Evolutionary conservation across 805 yeast species (phyloP).

Genomic region (Kodamaea lidongshanica): DNA sequence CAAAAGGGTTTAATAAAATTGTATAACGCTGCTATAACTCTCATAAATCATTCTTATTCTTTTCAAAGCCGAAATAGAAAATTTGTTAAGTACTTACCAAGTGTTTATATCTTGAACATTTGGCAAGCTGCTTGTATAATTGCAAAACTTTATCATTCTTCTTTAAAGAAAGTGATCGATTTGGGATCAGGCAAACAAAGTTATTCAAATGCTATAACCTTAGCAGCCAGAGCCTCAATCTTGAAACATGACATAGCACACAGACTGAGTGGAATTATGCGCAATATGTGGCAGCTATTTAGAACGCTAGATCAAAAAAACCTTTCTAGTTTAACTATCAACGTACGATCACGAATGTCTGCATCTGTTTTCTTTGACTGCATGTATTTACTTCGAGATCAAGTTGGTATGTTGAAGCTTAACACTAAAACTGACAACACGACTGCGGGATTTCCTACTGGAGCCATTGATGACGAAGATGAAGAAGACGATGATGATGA

Average conservation of each 20-base stretch:
- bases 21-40: slow-evolving; percentile 71
- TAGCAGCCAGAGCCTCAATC: slow-evolving; percentile 75
- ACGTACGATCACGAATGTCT: slow-evolving; percentile 78
- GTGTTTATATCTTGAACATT: slow-evolving; percentile 69
- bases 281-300: slow-evolving; percentile 87
- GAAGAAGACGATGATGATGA: slow-evolving; percentile 13
- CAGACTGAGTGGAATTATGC: slow-evolving; percentile 89
- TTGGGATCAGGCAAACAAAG: slow-evolving; percentile 63
- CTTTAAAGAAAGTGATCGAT: slow-evolving; percentile 61
- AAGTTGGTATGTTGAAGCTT: slow-evolving; percentile 75
- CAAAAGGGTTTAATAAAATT: slow-evolving; percentile 69
- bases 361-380: slow-evolving; percentile 92
- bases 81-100: slow-evolving; percentile 75
- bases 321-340: slow-evolving; percentile 38
- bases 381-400: slow-evolving; percentile 74
- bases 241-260: slow-evolving; percentile 89
- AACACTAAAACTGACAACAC: slow-evolving; percentile 35
- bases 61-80: slow-evolving; percentile 54
- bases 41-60: slow-evolving; percentile 59
- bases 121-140: slow-evolving; percentile 93
- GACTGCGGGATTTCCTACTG: too few relatives aligned
- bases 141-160: slow-evolving; percentile 71
- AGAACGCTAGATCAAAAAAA: slow-evolving; percentile 55
- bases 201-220: slow-evolving; percentile 58
- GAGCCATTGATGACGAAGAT: slow-evolving; percentile 14